Evolutionary conservation across 208 protist genomes (phyloP).

Genomic region (Leishmania tarentolae): DNA sequence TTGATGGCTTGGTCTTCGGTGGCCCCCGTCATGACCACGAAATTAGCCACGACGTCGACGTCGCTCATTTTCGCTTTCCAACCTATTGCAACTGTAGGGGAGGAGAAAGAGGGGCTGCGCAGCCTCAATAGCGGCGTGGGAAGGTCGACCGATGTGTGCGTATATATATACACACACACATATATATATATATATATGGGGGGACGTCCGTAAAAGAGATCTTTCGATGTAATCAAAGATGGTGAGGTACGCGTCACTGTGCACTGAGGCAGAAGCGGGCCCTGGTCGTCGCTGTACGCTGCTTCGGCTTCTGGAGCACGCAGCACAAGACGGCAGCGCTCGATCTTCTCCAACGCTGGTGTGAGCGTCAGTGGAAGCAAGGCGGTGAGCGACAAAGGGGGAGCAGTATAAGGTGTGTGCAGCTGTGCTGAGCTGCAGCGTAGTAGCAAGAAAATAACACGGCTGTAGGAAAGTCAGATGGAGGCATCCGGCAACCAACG

Average conservation of each 20-base stretch:
- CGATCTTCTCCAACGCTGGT: neutral
- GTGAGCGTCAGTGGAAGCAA: neutral
- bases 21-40: constrained; percentile 72
- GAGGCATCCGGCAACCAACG: neutral
- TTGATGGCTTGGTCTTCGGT: constrained; percentile 61
- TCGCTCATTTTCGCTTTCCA: constrained; percentile 34
- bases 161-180: neutral
- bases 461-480: neutral
- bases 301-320: neutral
- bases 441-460: neutral
- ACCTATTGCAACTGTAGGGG: too few relatives aligned
- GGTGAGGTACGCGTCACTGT: neutral
- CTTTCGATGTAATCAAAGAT: neutral
- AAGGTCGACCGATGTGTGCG: neutral
- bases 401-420: neutral
- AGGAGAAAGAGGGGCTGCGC: neutral
- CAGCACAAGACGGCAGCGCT: neutral
- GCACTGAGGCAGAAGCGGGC: neutral
- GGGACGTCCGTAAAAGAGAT: neutral
- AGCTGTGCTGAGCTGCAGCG: neutral
- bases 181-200: neutral
- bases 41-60: constrained; percentile 56
- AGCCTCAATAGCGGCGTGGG: too few relatives aligned
- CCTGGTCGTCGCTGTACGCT: neutral
- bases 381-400: neutral